Conservation (phyloP, 352 stramenopile species). For the Globisporangium iwayamae region DNA sequence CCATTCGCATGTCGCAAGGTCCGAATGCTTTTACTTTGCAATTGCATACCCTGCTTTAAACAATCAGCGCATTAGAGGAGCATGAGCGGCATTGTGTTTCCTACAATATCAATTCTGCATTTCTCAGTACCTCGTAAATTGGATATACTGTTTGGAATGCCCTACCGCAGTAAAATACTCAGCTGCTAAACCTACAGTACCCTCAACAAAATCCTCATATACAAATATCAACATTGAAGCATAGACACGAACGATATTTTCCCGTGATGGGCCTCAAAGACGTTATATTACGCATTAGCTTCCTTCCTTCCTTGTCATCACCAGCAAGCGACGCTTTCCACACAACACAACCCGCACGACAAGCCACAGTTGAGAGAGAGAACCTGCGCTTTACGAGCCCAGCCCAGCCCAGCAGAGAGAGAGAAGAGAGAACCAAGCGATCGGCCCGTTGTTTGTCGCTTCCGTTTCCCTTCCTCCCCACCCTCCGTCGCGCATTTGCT, state of each 20-base stretch:
- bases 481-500: background rate
- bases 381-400: background rate
- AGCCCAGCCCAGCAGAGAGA: conserved; percentile 1
- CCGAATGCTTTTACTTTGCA: background rate
- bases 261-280: background rate
- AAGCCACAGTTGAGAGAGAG: conserved; percentile 2
- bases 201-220: background rate
- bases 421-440: conserved; percentile 4
- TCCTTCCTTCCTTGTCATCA: background rate
- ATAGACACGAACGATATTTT: conserved; percentile 10
- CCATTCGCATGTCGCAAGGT: background rate
- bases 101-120: background rate
- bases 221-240: background rate
- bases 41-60: background rate
- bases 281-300: background rate
- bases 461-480: background rate
- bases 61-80: background rate
- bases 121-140: background rate
- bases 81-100: background rate
- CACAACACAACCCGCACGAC: background rate
- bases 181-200: background rate
- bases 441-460: background rate
- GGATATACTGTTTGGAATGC: background rate
- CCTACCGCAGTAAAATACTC: background rate
- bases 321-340: background rate